Evolutionary conservation across 345 rosid genomes (phyloP).

Genomic region (Barbarea vulgaris): DNA sequence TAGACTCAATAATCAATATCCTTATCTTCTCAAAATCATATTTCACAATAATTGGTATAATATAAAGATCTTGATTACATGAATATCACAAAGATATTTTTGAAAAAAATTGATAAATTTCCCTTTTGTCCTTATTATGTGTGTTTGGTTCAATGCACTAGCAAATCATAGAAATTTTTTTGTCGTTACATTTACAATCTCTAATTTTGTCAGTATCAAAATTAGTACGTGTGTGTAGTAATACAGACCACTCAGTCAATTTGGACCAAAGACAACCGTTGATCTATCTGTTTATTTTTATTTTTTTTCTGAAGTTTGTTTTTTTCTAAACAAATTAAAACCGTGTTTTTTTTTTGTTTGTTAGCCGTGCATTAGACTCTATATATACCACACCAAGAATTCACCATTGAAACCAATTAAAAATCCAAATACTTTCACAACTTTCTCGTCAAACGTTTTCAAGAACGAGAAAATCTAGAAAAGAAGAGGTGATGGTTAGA

Average conservation of each 20-base stretch:
- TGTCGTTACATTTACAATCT: slow-evolving; percentile 24
- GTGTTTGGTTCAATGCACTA: slow-evolving; percentile 9
- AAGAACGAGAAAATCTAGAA: slow-evolving; percentile 18
- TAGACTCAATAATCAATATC: not conserved
- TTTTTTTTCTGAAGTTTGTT: not conserved
- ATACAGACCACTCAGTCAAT: slow-evolving; percentile 26
- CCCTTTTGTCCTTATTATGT: no score
- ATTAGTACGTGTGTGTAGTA: slow-evolving; percentile 32
- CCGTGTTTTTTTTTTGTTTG: slow-evolving; percentile 27
- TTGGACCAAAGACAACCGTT: slow-evolving; percentile 31
- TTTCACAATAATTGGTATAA: not conserved
- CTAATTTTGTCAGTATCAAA: slow-evolving; percentile 29
- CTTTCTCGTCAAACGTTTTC: slow-evolving; percentile 24
- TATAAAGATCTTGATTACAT: not conserved
- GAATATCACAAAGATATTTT: slow-evolving; percentile 18
- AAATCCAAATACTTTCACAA: slow-evolving; percentile 20
- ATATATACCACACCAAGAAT: slow-evolving; percentile 17
- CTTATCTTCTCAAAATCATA: not conserved
- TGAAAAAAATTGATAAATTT: not conserved
- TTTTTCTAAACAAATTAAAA: slow-evolving; percentile 20
- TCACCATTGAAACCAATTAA: slow-evolving; percentile 15
- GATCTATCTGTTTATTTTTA: not conserved
- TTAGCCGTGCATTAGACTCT: slow-evolving; percentile 14
- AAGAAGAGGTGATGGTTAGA: slow-evolving; percentile 34
- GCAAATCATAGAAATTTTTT: slow-evolving; percentile 7